A percentile compares a stretch with the other conserved stretches of the same genome.
These are phyloP conservation scores for Leccinum subgranulosum DNA, from an alignment of 768 basidiomycete species.

Conservation along the genomic window DNA sequence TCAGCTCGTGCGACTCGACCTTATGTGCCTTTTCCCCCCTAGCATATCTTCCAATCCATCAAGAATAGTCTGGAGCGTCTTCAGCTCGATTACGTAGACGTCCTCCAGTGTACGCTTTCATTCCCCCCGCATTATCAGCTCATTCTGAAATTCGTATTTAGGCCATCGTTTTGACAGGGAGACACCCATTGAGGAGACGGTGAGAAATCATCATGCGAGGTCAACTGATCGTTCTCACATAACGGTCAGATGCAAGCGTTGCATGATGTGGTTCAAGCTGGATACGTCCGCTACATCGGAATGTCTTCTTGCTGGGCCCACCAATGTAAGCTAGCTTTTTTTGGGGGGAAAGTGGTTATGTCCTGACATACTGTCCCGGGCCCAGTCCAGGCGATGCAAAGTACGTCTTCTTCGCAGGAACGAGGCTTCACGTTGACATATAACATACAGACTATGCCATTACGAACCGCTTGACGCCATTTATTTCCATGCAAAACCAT, in stretches of 20 bases:
- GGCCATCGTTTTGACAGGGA: constrained; percentile 49
- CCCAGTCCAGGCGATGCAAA: constrained; percentile 41
- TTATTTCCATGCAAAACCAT: constrained; percentile 66
- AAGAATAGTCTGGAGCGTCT: constrained; percentile 41
- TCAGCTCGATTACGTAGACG: constrained; percentile 55
- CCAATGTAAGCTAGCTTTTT: constrained; percentile 30
- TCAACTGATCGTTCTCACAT: background rate
- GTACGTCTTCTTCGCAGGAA: constrained; percentile 17
- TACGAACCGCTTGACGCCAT: constrained; percentile 44
- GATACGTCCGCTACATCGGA: constrained; percentile 47
- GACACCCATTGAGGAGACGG: constrained; percentile 47
- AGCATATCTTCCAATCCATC: constrained; percentile 59
- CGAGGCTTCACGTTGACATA: background rate
- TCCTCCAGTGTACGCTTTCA: constrained; percentile 44
- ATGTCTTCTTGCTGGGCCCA: constrained; percentile 42
- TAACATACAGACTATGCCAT: constrained; percentile 37
- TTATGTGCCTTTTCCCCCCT: background rate
- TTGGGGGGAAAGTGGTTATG: background rate
- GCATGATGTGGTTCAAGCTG: constrained; percentile 48
- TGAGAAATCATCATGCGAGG: constrained; percentile 5
- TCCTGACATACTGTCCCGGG: constrained; percentile 3
- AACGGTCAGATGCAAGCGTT: constrained; percentile 45
- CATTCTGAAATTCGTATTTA: constrained; percentile 7
- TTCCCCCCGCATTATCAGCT: background rate
- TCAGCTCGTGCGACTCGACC: constrained; percentile 8